A percentile compares a stretch with the other conserved stretches of the same genome.
Conservation (phyloP, 2,329 filamentous ascomycete genomes). For the Elsinoe necatrix region DNA sequence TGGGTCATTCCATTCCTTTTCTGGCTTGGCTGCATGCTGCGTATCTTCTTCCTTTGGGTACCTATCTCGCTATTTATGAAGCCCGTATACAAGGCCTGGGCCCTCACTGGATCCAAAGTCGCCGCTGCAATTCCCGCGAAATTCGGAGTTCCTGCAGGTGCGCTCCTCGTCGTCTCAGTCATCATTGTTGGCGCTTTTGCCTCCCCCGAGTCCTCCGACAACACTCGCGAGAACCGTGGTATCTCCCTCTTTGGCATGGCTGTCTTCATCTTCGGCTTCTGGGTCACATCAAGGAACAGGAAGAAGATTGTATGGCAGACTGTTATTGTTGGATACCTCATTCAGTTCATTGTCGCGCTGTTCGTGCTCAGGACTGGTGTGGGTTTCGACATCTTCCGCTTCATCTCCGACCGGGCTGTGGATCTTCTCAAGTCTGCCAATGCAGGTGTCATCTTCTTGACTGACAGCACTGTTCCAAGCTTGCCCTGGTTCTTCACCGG, state of each 20-base stretch:
- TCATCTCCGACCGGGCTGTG: conserved; percentile 67
- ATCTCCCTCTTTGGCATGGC: conserved; percentile 70
- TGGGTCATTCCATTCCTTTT: conserved; percentile 81
- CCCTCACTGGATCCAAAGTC: conserved; percentile 51
- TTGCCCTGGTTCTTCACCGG: conserved; percentile 60
- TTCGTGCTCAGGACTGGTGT: conserved; percentile 76
- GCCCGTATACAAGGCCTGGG: conserved; percentile 61
- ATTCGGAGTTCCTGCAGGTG: conserved; percentile 55
- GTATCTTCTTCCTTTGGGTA: conserved; percentile 65
- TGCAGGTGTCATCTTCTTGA: conserved; percentile 65
- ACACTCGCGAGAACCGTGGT: conserved; percentile 70
- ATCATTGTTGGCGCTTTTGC: conserved; percentile 73
- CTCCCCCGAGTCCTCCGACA: conserved; percentile 61
- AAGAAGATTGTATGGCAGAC: conserved; percentile 44
- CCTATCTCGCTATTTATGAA: conserved; percentile 57
- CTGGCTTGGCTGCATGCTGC: conserved; percentile 65
- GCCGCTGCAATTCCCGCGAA: conserved; percentile 58
- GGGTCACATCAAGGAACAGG: conserved; percentile 61
- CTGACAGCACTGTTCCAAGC: conserved; percentile 28
- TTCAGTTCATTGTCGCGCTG: conserved; percentile 79
- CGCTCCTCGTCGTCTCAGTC: conserved; percentile 55
- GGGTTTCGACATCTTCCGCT: conserved; percentile 84
- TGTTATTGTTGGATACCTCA: conserved; percentile 77
- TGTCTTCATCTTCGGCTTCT: conserved; percentile 62
- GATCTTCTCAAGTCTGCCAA: conserved; percentile 67